Conservation (phyloP, 257 asterid genomes). For the Ballota nigra region DNA sequence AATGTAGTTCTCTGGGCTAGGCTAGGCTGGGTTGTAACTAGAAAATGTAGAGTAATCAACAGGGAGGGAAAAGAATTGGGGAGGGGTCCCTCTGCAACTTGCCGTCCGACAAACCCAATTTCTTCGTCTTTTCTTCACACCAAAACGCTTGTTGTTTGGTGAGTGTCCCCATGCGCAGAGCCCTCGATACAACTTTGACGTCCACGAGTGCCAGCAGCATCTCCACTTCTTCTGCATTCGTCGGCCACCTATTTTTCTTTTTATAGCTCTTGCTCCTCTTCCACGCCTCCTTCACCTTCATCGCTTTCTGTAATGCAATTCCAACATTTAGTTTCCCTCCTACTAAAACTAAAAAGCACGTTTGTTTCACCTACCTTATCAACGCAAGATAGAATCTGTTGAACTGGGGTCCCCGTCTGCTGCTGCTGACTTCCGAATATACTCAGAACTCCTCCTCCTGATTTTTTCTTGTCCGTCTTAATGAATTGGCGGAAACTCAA, state of each 20-base stretch:
- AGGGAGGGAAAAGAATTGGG: slow-evolving; percentile 63
- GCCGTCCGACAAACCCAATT: slow-evolving; percentile 47
- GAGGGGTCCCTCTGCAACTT: slow-evolving; percentile 85
- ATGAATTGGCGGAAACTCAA: slow-evolving; percentile 66
- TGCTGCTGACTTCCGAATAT: slow-evolving; percentile 60
- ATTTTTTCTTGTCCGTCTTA: slow-evolving; percentile 74
- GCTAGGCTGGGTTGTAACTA: not conserved
- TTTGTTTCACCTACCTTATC: too few relatives aligned
- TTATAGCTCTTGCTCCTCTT: slow-evolving; percentile 65
- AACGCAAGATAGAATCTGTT: slow-evolving; percentile 68
- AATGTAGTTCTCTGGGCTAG: not conserved
- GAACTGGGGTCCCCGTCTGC: slow-evolving; percentile 69
- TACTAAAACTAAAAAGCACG: too few relatives aligned
- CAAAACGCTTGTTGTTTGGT: slow-evolving; percentile 72
- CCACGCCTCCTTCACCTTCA: slow-evolving; percentile 72
- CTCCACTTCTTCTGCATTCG: slow-evolving; percentile 48
- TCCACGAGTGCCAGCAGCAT: slow-evolving; percentile 70
- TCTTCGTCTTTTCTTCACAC: slow-evolving; percentile 93
- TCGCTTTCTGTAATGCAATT: slow-evolving; percentile 61
- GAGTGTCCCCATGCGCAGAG: slow-evolving; percentile 50
- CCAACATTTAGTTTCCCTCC: not conserved
- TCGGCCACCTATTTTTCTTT: slow-evolving; percentile 71
- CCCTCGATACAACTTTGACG: slow-evolving; percentile 65
- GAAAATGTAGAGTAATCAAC: slow-evolving; percentile 25
- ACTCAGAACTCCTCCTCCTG: slow-evolving; percentile 46